Evolutionary conservation across 2,329 filamentous ascomycete genomes (phyloP).

Genomic region (Claviceps pazoutovae): DNA sequence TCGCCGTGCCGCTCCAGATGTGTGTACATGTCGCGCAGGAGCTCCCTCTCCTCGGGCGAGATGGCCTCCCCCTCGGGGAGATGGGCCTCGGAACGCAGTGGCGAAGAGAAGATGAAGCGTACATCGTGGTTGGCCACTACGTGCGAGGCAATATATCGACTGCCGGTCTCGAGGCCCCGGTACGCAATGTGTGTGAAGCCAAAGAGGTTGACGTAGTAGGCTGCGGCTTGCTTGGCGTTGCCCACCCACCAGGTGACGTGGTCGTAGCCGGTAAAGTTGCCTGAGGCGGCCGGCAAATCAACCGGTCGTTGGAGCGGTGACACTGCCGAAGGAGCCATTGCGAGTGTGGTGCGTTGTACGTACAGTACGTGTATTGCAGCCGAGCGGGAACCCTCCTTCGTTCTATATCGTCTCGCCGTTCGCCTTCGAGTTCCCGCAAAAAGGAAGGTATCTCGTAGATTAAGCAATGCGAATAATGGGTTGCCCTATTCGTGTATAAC

Average conservation of each 20-base stretch:
- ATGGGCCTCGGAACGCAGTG: slow-evolving; percentile 48
- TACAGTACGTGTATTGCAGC: no score
- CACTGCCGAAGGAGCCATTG: slow-evolving; percentile 47
- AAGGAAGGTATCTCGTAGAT: no score
- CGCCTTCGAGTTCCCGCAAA: no score
- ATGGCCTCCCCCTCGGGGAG: slow-evolving; percentile 47
- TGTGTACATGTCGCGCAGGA: slow-evolving; percentile 62
- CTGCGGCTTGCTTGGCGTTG: slow-evolving; percentile 88
- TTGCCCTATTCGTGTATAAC: no score
- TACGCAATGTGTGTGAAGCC: slow-evolving; percentile 77
- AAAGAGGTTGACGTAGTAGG: slow-evolving; percentile 78
- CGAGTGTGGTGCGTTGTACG: neutral
- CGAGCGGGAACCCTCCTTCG: no score
- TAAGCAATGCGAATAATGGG: no score
- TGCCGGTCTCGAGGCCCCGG: slow-evolving; percentile 76
- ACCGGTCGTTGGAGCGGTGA: slow-evolving; percentile 25
- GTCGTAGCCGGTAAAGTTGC: slow-evolving; percentile 70
- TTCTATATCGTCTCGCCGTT: no score
- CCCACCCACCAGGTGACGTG: slow-evolving; percentile 94
- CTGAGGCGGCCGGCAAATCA: slow-evolving; percentile 21
- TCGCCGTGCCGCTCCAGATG: slow-evolving; percentile 84
- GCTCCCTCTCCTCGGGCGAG: slow-evolving; percentile 44
- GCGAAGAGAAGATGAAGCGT: slow-evolving; percentile 73
- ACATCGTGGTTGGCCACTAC: slow-evolving; percentile 66
- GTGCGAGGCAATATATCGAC: slow-evolving; percentile 66